These are phyloP conservation scores for Anacardium occidentale DNA, from an alignment of 345 rosid species.

Conservation along the genomic window DNA sequence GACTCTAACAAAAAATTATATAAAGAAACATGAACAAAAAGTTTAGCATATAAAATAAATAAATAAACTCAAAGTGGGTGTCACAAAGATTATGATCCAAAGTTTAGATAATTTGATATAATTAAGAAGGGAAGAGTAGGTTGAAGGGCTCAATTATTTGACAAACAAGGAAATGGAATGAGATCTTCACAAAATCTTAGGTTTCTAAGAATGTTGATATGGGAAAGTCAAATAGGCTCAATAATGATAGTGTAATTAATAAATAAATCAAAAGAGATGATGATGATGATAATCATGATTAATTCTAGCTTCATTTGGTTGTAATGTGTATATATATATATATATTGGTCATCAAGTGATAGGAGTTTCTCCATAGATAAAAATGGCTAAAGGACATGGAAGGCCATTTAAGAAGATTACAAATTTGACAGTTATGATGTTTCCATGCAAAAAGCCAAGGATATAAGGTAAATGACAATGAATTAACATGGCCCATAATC, in stretches of 20 bases:
- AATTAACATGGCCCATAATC: constrained; percentile 7
- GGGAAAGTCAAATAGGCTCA: constrained; percentile 16
- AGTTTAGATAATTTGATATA: background rate
- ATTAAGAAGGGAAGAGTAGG: constrained; percentile 6
- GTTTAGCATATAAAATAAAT: background rate
- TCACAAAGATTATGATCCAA: constrained; percentile 6
- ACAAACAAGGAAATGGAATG: constrained; percentile 12
- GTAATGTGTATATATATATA: too few species aligned
- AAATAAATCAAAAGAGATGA: too few species aligned
- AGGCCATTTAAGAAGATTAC: constrained; percentile 17
- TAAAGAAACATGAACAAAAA: background rate
- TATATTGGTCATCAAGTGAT: background rate
- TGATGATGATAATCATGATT: too few species aligned
- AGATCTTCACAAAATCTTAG: constrained; percentile 26
- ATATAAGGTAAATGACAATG: background rate
- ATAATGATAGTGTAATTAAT: background rate
- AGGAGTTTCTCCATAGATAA: background rate
- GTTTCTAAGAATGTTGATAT: constrained; percentile 2
- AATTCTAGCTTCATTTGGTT: too few species aligned
- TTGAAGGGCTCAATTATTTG: constrained; percentile 8
- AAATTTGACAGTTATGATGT: constrained; percentile 7
- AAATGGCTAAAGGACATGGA: constrained; percentile 16
- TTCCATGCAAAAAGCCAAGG: constrained; percentile 11
- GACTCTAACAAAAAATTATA: too few species aligned
- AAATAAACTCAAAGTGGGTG: background rate